Base-by-base conservation (phyloP, 306 rosid genomes). In the Medicago ruthenica region DNA sequence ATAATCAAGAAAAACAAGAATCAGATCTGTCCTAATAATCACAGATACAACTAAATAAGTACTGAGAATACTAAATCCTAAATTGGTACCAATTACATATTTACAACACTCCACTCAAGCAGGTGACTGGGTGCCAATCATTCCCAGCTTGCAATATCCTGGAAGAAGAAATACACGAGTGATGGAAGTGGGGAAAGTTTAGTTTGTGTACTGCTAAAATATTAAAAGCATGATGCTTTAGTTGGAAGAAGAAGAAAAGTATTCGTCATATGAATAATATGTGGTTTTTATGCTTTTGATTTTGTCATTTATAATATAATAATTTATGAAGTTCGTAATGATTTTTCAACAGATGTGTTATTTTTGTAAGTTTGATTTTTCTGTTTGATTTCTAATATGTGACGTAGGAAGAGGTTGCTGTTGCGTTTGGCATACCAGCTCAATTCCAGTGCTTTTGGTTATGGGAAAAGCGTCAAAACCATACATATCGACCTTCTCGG, bases 351-450 rank as follows among this genome's bases (percentile, higher is more conserved):
- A 51, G 22, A 51, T 51, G 22, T 51, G 22, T 51, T 51, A 51
- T 51, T 2, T 51, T 51, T 7, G 12, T 50, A 51, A 1, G 10
- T 16, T 16, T 7, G 4, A 15, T n/a, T 50, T 41, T 41, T 41
- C 45, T 6, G 4, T n/a, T n/a, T 50, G 10, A 16, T 16, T 51
- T 4, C 5, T 51, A 16, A 16, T 7, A 5, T n/a, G 0, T 51
- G 22, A 51, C 8, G 59, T 53, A 53, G 59, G 59, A 53, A 53
- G 59, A 53, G 59, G 59, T 53, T 17, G 59, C 59, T 17, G 8
- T 8, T 7, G 59, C 8, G 24, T 20, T 53, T 8, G 59, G 59
- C 59, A 53, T 53, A 53, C 59, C 59, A 8, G 59, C 24, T 53
- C 59, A 1, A 3, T 53, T 53, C 59, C 59, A 53, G 24, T 24